Evolutionary conservation across 208 protist species (phyloP), one percentile per base, ranked within the genome.

Genomic region (Herpetomonas tarakana): DNA sequence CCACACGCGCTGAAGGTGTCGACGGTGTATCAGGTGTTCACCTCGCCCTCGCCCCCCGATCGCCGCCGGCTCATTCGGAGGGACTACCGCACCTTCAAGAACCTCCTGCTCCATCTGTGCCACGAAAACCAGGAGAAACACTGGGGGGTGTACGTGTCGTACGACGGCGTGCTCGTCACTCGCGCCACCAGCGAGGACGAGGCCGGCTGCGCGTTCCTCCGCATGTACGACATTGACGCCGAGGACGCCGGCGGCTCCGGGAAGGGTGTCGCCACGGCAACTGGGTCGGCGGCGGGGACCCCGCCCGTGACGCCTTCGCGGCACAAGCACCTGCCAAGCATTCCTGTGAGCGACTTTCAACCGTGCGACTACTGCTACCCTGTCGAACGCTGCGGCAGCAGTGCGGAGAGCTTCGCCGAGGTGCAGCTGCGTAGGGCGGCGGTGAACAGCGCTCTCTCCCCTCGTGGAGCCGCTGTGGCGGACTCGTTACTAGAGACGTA

Each of bases 61-160:
- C n/a, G n/a, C n/a, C n/a, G n/a, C n/a, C n/a, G n/a, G n/a, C n/a
- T n/a, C n/a, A 30, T 76, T 24, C 63, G 71, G 19, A 29, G 2
- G 14, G 18, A 56, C 0, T 77, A 68, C 56, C 59, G 62, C 44
- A 65, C 72, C 3, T 39, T 78, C 46, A 35, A 41, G 49, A 35
- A 26, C 12, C 49, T 60, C 21, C 51, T 78, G 24, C 2, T 55
- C 9, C 25, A 21, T 11, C 39, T 78, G 46, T 55, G 66, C 0
- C 35, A 4, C 26, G 64, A 68, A 19, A 60, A 65, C 41, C 6
- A 29, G 14, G 51, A 31, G 9, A 18, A 51, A 7, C 68, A 68
- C 11, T 75, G 68, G 67, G 71, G 71, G 11, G 55, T 74, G 0
- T 83, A 79, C 35, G 27, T 83, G 18, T 79, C 77, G 18, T 60